phyloP scores from a whole-genome alignment of 2,329 filamentous ascomycete species.

The Neurospora sp. region DNA sequence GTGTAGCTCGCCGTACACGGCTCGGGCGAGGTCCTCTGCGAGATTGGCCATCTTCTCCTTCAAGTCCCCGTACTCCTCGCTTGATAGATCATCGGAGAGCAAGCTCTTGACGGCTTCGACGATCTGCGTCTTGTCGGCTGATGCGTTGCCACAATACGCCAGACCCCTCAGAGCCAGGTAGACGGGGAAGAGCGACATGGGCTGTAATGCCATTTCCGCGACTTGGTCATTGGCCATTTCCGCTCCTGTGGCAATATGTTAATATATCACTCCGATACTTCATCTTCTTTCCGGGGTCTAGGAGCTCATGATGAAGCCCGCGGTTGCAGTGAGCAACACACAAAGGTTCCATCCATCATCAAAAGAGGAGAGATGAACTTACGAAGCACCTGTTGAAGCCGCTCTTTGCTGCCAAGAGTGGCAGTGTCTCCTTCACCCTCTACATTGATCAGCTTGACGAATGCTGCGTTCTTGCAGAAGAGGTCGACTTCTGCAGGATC shows the following conservation, averaged over 20 bases:
- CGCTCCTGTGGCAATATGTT: slow-evolving; percentile 30
- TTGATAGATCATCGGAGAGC: slow-evolving; percentile 43
- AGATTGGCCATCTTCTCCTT: slow-evolving; percentile 43
- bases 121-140: slow-evolving; percentile 30
- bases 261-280: background rate
- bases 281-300: background rate
- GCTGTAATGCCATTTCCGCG: slow-evolving; percentile 37
- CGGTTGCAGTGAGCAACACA: background rate
- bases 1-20: slow-evolving; percentile 78
- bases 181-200: slow-evolving; percentile 54
- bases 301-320: background rate
- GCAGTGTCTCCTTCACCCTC: slow-evolving; percentile 19
- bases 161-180: slow-evolving; percentile 54
- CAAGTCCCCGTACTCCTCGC: slow-evolving; percentile 32
- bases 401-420: slow-evolving; percentile 26
- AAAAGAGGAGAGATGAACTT: slow-evolving; percentile 22
- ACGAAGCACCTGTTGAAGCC: slow-evolving; percentile 46
- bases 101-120: slow-evolving; percentile 29
- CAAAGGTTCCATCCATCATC: background rate
- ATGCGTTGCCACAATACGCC: background rate
- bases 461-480: slow-evolving; percentile 92
- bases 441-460: slow-evolving; percentile 76
- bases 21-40: slow-evolving; percentile 61
- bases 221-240: slow-evolving; percentile 46
- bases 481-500: slow-evolving; percentile 69